These are phyloP conservation scores for Teratosphaeria epicoccoides DNA, from an alignment of 2,329 filamentous ascomycete species.

Conservation along the genomic window DNA sequence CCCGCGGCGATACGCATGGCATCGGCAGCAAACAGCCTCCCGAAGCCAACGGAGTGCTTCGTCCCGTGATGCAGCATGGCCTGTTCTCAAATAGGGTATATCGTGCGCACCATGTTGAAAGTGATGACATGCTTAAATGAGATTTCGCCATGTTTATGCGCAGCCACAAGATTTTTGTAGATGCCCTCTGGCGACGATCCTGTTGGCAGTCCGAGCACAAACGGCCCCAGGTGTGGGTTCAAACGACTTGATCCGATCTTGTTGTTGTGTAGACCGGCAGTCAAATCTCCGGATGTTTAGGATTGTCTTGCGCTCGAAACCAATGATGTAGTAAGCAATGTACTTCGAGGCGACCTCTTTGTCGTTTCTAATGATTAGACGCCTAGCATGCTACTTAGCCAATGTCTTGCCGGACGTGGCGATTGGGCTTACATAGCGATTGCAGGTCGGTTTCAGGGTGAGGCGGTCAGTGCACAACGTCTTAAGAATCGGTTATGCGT, in stretches of 20 bases:
- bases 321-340: conserved; percentile 71
- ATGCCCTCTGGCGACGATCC: conserved; percentile 70
- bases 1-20: background rate
- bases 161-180: conserved; percentile 64
- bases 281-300: background rate
- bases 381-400: conserved; percentile 42
- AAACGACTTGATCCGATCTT: conserved; percentile 68
- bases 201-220: conserved; percentile 74
- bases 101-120: conserved; percentile 66
- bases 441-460: background rate
- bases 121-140: conserved; percentile 83
- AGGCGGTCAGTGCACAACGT: background rate
- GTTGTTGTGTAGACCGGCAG: background rate
- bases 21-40: background rate
- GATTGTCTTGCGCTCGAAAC: conserved; percentile 29
- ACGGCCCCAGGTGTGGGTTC: conserved; percentile 60
- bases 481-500: background rate
- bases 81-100: background rate
- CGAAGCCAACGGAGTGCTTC: background rate
- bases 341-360: conserved; percentile 58
- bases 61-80: background rate
- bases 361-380: conserved; percentile 72
- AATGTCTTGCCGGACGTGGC: background rate
- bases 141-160: conserved; percentile 61
- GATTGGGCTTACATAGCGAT: background rate